Evolutionary conservation across 345 rosid species (phyloP), one percentile per base, ranked within the genome.

Genomic region (Hibiscus tridactylites): DNA sequence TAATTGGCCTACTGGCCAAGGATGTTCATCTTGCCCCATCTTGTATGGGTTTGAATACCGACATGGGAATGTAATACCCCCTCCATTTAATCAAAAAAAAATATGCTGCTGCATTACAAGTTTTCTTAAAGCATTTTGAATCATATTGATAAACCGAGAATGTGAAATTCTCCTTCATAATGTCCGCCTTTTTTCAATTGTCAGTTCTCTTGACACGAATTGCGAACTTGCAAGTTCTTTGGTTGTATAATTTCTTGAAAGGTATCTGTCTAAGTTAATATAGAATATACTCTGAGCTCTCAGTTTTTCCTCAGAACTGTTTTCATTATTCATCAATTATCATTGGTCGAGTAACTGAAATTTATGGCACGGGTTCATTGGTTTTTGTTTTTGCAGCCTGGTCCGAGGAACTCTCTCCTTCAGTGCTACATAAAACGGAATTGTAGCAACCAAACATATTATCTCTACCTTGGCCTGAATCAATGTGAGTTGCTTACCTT

Each of bases 371-470:
- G 13, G 5, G 10, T 60, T 59, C 16, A 26, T n/a, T 9, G 28
- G 44, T 29, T 69, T 7, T 74, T 63, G 59, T 73, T 4, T 73
- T 75, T 87, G 80, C 82, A 91, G 97, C 97, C 96, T 19, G 97
- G 98, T 73, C 96, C 96, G 29, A 82, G 96, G 79, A 88, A 80
- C 16, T 79, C 87, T 33, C 91, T 88, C 74, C 83, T 94, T 64
- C 97, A 91, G 17, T 91, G 96, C 79, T 88, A 81, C 81, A 91
- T 94, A 46, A 87, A 82, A 79, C 83, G 96, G 74, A 88, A 83
- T 76, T 88, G 91, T 57, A 82, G 85, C 80, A 84, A 77, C 76
- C 92, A 90, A 71, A 94, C 96, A 1, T 91, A 86, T 81, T 88
- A 84, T 79, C 91, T 94, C 19, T 90, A 86, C 82, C 88, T 90